phyloP scores from a whole-genome alignment of 2,329 filamentous ascomycete genomes.

The Sporothrix sp. region DNA sequence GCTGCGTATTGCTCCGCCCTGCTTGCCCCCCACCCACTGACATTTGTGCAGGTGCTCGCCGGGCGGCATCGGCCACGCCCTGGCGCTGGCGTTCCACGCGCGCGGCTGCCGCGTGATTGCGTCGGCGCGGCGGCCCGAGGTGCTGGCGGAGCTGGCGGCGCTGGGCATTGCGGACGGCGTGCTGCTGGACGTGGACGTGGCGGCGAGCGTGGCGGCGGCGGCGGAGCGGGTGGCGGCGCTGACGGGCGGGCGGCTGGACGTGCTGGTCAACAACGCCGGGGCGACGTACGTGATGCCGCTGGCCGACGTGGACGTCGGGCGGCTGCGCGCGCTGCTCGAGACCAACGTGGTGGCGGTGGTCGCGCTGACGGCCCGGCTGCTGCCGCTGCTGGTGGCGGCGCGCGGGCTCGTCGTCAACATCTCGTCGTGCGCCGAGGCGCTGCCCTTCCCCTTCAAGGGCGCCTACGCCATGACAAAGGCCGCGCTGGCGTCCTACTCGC shows the following conservation, averaged over 20 bases:
- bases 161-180: conserved; percentile 22
- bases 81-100: conserved; percentile 24
- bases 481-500: conserved; percentile 42
- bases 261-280: conserved; percentile 48
- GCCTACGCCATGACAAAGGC: conserved; percentile 47
- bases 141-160: conserved; percentile 21
- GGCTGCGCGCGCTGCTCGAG: conserved; percentile 44
- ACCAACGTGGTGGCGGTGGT: conserved; percentile 49
- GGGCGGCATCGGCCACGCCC: conserved; percentile 25
- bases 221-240: conserved; percentile 25
- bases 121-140: conserved; percentile 28
- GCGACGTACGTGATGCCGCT: conserved; percentile 38
- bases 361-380: conserved; percentile 41
- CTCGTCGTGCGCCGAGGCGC: conserved; percentile 39
- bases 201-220: conserved; percentile 23
- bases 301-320: conserved; percentile 39
- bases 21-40: no score
- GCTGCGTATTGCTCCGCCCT: no score
- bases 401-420: conserved; percentile 46
- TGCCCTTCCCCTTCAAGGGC: conserved; percentile 42
- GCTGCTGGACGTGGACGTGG: conserved; percentile 24
- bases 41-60: conserved; percentile 25
- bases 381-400: conserved; percentile 37
- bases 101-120: conserved; percentile 31
- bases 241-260: conserved; percentile 39